Base-by-base conservation (phyloP, 768 basidiomycete genomes). In the Suillus lakei region DNA sequence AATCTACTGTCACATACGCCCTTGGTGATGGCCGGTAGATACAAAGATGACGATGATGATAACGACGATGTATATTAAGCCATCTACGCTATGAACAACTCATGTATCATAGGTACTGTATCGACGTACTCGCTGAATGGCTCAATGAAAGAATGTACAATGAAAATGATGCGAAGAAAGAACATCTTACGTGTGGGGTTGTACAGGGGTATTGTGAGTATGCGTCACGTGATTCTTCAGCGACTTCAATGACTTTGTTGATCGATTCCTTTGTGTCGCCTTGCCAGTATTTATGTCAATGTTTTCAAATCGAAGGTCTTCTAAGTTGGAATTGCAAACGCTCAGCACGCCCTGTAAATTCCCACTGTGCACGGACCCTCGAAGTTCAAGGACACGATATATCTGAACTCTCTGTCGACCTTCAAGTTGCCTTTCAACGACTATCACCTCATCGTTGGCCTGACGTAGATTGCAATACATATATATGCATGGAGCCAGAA, bases 401-500 rank as follows among this genome's bases (percentile, higher is more conserved):
- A 34, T 54, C 21, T 54, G 12, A 4, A 53, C 28, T 10, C 32
- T 54, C 53, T 34, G 10, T 53, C 30, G 18, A 53, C 51, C 30
- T 28, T 53, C 50, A 28, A 51, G 50, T 18, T 51, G 8, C 50
- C 50, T 51, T 51, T 4, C 16, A 51, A 18, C 50, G 15, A 51
- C 26, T 10, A 30, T 21, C 30, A 18, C 28, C 50, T 51, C 51
- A 53, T 53, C 9, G 18, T 32, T 32, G 51, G 18, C 18, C 30
- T 53, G 32, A 34, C 5, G 32, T 54, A 54, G 53, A 34, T 54
- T 54, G 53, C 10, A 54, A 54, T 54, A 32, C 30, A n/a, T 34
- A 50, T 51, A 32, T 53, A 51, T 28, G 16, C 26, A 60, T 64
- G 51, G 55, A 32, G 32, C 61, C 62, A 18, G 41, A 34, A 64